Percentiles rank a stretch among this genome's conserved stretches.
Conservation (phyloP, 2,329 filamentous ascomycete genomes). For the Penicillium psychrosexuale region DNA sequence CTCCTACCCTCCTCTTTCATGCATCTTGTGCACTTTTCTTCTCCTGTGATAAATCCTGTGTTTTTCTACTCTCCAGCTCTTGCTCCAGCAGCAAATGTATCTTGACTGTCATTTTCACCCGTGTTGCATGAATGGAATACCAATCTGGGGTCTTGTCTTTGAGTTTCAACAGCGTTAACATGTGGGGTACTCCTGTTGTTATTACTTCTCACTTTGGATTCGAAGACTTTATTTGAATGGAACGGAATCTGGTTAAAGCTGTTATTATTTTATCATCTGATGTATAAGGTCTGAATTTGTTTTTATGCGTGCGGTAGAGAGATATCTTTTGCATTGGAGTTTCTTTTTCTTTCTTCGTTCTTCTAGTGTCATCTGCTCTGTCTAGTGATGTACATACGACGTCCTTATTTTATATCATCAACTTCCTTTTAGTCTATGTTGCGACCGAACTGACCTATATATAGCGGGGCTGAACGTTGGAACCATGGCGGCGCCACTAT, state of each 20-base stretch:
- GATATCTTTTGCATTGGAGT: neutral
- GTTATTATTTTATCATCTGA: constrained; percentile 7
- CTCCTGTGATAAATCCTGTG: constrained; percentile 17
- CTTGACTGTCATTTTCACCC: constrained; percentile 14
- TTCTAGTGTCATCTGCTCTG: neutral
- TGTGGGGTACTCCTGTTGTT: constrained; percentile 9
- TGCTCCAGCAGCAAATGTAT: constrained; percentile 16
- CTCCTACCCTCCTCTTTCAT: neutral
- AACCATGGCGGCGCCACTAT: no score
- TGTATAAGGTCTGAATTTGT: neutral
- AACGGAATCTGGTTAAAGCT: constrained; percentile 4
- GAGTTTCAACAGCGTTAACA: constrained; percentile 14
- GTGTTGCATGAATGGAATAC: constrained; percentile 8
- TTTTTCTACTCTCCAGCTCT: constrained; percentile 7
- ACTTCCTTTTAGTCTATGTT: no score
- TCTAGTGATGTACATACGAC: constrained; percentile 7
- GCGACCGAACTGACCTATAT: no score
- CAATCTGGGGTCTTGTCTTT: constrained; percentile 1
- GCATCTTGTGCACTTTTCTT: constrained; percentile 9
- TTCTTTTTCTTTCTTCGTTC: neutral
- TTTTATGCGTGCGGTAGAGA: neutral
- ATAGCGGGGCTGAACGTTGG: no score
- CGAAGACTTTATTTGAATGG: constrained; percentile 13
- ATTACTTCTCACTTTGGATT: constrained; percentile 9
- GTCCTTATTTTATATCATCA: neutral